phyloP scores from a whole-genome alignment of 805 yeast species.

The Nakazawaea wyomingensis region DNA sequence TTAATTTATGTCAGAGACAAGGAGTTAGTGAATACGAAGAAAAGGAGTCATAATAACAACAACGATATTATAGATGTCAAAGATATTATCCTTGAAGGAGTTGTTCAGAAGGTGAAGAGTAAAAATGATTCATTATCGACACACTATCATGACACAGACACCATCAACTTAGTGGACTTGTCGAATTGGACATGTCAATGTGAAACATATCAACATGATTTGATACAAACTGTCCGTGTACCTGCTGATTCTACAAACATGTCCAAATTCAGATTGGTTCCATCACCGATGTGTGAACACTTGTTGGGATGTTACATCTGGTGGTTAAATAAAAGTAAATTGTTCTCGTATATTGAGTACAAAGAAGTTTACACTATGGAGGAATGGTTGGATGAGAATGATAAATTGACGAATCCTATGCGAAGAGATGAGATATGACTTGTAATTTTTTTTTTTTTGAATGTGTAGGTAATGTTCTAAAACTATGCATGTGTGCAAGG shows the following conservation, averaged over 20 bases:
- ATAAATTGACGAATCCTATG: too few species aligned
- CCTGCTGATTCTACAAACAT: not conserved
- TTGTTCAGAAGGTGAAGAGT: not conserved
- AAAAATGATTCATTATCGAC: not conserved
- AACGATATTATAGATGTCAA: not conserved
- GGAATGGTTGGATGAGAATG: not conserved
- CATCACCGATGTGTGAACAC: slow-evolving; percentile 8
- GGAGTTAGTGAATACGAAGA: not conserved
- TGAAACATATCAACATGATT: not conserved
- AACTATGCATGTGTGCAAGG: too few species aligned
- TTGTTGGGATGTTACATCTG: slow-evolving; percentile 3
- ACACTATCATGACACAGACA: not conserved
- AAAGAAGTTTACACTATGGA: not conserved
- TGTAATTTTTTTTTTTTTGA: too few species aligned
- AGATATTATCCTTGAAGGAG: not conserved
- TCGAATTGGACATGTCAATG: slow-evolving; percentile 8
- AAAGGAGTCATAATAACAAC: not conserved
- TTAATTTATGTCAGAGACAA: not conserved
- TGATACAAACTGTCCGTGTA: not conserved
- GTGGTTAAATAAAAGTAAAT: not conserved
- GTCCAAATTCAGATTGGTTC: not conserved
- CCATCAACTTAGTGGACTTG: not conserved
- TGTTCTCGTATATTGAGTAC: not conserved
- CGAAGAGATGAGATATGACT: too few species aligned
- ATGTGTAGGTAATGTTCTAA: too few species aligned